Evolutionary conservation across 1,284 basidiomycete genomes (phyloP), one percentile per base, ranked within the genome.

Genomic region (Heterobasidion parviporum): DNA sequence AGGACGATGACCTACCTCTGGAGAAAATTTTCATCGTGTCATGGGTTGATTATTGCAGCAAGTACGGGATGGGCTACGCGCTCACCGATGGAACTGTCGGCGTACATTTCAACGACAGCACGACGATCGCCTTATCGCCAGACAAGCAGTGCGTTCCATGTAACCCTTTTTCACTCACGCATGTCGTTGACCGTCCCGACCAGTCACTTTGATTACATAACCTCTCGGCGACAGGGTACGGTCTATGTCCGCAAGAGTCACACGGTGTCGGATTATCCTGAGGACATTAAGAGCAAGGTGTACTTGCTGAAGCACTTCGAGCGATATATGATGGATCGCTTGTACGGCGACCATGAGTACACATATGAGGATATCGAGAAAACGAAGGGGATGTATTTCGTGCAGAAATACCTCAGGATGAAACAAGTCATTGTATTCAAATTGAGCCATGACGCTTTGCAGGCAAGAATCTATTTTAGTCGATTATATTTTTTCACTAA

Each of bases 31-130:
- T 98, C 71, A 92, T 99, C 62, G 91, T 92, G 2, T 93, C 91
- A 8, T 99, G 96, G 96, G 89, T 98, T 50, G 96, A 99, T 71
- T 98, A 98, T 68, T 95, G 92, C 69, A 93, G 95, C 70, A 97
- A 97, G 74, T 99, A 98, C 71, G 97, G 96, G 9, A 95, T 98
- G 85, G 97, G 95, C 1, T 98, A 98, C 68, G 93, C 93, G 1
- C 77, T 99, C 65, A 94, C 91, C 34, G 94, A 99, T 67, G 94
- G 96, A 3, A 89, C 91, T 1, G 88, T 98, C 33, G 94, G 94
- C 8, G 92, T 98, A 18, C 87, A 98, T 72, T 98, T 98, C 74
- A 97, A 98, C 65, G 96, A 99, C 70, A 92, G 89, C 63, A 92
- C 93, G 8, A 89, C 83, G 14, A 73, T 97, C 63, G 82, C 95